Evolutionary conservation across 2,329 filamentous ascomycete species (phyloP), one percentile per base, ranked within the genome.

Genomic region (Claviceps purpurea): DNA sequence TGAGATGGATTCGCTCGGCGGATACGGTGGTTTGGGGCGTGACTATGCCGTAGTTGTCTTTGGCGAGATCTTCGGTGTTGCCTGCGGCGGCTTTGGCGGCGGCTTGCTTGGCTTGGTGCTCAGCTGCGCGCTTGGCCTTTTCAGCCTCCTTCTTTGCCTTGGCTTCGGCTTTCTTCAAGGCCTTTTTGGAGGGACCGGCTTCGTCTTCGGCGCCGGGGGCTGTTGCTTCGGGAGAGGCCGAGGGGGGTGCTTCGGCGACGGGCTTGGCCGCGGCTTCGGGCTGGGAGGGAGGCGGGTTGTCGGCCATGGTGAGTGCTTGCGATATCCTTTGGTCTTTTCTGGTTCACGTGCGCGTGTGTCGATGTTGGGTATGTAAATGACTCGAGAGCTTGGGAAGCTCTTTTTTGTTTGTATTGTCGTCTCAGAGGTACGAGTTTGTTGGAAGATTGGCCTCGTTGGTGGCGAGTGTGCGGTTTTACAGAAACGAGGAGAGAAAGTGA

Each of bases 91-190:
- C 82, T 56, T 82, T 81, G 57, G 81, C 78, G 43, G 82, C 81
- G 54, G 83, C 84, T 54, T 81, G 79, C 80, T 80, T 55, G 47
- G 85, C 85, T 64, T 87, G 85, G 63, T 85, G 83, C 59, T 88
- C 85, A n/a, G 83, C 85, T 51, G 80, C 75, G 68, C 82, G 71
- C 65, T 79, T 65, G 62, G 85, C 85, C 70, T 94, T 94, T 65
- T 82, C 77, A 13, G 85, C 87, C 70, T 94, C 90, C 67, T 91
- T 90, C 72, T 89, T 89, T 30, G 90, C 87, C 72, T 94, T 94
- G 56, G 78, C 78, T 61, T 86, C 85, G 46, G 86, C 83, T 74
- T 94, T 95, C 74, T 94, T 94, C 57, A 85, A 72, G 16, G 82
- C 88, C 69, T 84, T 90, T 73, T 94, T 60, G 14, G 58, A 60